phyloP scores from a whole-genome alignment of 2,329 filamentous ascomycete genomes.

The Lachnellula hyalina region DNA sequence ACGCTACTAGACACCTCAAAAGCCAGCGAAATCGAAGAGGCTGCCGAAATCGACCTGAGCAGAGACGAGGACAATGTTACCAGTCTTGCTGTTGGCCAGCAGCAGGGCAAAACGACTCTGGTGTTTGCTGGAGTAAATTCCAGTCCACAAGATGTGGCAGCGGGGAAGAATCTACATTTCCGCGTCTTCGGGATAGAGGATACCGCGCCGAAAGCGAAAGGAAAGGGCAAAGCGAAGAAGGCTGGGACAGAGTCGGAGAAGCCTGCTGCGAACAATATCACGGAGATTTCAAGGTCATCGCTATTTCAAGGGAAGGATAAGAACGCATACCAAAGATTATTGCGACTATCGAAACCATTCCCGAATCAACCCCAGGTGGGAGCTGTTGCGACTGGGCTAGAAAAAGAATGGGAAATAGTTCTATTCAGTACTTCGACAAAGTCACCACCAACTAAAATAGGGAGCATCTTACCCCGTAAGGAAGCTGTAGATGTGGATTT shows the following conservation, averaged over 20 bases:
- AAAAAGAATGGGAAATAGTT: constrained; percentile 70
- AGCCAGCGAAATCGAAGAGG: constrained; percentile 45
- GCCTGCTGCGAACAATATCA: constrained; percentile 36
- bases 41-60: constrained; percentile 71
- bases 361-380: constrained; percentile 60
- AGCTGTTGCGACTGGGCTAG: constrained; percentile 72
- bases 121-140: constrained; percentile 81
- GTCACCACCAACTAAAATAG: constrained; percentile 45
- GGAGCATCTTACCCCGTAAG: constrained; percentile 44
- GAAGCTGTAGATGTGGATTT: constrained; percentile 69
- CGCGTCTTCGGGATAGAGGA: constrained; percentile 61
- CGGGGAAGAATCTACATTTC: constrained; percentile 79
- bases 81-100: constrained; percentile 66
- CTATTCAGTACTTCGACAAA: constrained; percentile 63
- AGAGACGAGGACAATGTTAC: constrained; percentile 85
- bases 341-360: constrained; percentile 48
- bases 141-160: constrained; percentile 62
- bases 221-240: constrained; percentile 29
- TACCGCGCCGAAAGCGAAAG: constrained; percentile 20
- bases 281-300: constrained; percentile 46
- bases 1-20: constrained; percentile 30
- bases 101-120: constrained; percentile 49
- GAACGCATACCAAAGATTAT: constrained; percentile 54
- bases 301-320: constrained; percentile 47
- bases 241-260: constrained; percentile 30